These are phyloP conservation scores for Coemansia sp. DNA, from an alignment of 192 early-diverging fungal species.

Conservation along the genomic window DNA sequence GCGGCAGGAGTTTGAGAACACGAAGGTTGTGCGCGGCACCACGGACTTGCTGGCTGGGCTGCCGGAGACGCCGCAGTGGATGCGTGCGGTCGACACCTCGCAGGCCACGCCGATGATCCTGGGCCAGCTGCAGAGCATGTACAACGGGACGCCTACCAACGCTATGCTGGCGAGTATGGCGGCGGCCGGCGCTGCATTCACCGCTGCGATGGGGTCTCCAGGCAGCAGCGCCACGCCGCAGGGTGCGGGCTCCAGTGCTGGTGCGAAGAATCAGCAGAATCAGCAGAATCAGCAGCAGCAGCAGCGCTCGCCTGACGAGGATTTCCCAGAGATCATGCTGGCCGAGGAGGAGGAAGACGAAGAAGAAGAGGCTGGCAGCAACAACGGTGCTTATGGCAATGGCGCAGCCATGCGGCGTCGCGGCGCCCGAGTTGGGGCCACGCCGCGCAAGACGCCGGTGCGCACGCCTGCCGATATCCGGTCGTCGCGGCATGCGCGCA, in stretches of 20 bases:
- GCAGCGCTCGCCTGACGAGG: conserved; percentile 16
- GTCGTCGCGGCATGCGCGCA: conserved; percentile 29
- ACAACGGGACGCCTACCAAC: conserved; percentile 37
- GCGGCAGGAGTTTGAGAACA: conserved; percentile 32
- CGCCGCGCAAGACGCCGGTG: conserved; percentile 4
- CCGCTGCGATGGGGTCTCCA: conserved; percentile 13
- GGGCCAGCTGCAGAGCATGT: conserved; percentile 29
- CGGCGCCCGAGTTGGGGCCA: not conserved
- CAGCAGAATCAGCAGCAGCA: not conserved
- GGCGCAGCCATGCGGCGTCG: too few species aligned
- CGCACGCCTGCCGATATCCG: conserved; percentile 49
- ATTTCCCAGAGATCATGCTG: conserved; percentile 23
- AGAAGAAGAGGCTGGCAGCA: conserved; percentile 4
- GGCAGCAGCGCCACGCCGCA: not conserved
- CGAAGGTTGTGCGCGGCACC: conserved; percentile 10
- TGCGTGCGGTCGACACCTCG: conserved; percentile 32
- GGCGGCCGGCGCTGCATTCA: conserved; percentile 16
- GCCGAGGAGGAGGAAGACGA: not conserved
- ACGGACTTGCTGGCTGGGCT: conserved; percentile 25
- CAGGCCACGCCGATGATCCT: conserved; percentile 42
- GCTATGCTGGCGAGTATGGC: conserved; percentile 42
- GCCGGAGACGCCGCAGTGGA: conserved; percentile 53
- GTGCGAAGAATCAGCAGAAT: not conserved
- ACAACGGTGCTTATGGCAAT: not conserved
- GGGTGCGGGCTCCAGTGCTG: not conserved